Conservation (phyloP, 306 rosid species). For the Carpinus viminea region DNA sequence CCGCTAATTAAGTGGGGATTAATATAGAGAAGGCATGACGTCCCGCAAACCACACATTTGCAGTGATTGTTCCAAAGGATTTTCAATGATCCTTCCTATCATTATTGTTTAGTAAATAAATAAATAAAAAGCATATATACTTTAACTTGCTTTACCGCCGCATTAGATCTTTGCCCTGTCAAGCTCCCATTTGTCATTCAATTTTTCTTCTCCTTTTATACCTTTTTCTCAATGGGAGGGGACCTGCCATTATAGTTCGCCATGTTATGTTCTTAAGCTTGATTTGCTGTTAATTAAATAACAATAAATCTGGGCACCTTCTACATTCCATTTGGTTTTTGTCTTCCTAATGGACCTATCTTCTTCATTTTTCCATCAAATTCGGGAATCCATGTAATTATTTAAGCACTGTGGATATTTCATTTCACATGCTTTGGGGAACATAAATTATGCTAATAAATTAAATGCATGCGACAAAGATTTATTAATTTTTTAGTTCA, state of each 20-base stretch:
- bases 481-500: no score
- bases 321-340: constrained; percentile 19
- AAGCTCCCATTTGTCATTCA: constrained; percentile 37
- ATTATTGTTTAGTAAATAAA: constrained; percentile 36
- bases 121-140: constrained; percentile 64
- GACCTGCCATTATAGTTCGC: constrained; percentile 42
- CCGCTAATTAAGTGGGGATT: constrained; percentile 11
- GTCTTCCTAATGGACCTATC: constrained; percentile 13
- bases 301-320: constrained; percentile 12
- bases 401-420: not conserved
- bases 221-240: constrained; percentile 35
- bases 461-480: not conserved
- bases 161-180: constrained; percentile 49
- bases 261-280: constrained; percentile 33
- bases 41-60: constrained; percentile 43
- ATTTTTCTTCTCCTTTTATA: constrained; percentile 14
- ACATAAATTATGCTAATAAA: not conserved
- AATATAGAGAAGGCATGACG: constrained; percentile 32
- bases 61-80: constrained; percentile 28
- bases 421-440: not conserved
- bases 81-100: constrained; percentile 40
- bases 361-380: not conserved
- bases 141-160: constrained; percentile 73
- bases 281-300: constrained; percentile 24
- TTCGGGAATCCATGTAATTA: not conserved